Evolutionary conservation across 768 basidiomycete genomes (phyloP).

Genomic region (Suillus subaureus): DNA sequence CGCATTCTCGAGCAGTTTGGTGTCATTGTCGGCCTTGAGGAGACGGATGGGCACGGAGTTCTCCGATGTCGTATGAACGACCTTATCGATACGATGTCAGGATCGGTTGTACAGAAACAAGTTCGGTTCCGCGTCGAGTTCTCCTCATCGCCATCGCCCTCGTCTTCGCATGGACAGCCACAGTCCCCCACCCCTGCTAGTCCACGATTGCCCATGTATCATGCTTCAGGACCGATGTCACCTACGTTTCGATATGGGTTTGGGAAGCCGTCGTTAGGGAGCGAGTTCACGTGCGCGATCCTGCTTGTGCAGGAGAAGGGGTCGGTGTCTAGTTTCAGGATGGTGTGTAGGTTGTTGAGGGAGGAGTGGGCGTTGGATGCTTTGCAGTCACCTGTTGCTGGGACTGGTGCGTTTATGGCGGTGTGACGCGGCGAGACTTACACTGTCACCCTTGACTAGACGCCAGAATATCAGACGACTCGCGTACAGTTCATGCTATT

Average conservation of each 20-base stretch:
- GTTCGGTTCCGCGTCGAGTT: constrained; percentile 88
- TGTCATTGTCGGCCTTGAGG: constrained; percentile 62
- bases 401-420: constrained; percentile 39
- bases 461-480: not conserved
- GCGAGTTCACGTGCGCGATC: constrained; percentile 60
- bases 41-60: constrained; percentile 40
- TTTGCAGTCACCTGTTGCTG: constrained; percentile 29
- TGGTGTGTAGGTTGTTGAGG: constrained; percentile 70
- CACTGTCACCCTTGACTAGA: not conserved
- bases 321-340: constrained; percentile 82
- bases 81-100: constrained; percentile 39
- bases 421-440: constrained; percentile 16
- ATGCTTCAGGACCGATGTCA: constrained; percentile 28
- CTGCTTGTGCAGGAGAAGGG: constrained; percentile 90
- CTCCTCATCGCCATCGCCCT: constrained; percentile 14
- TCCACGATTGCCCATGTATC: constrained; percentile 27
- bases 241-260: constrained; percentile 27
- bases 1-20: constrained; percentile 69
- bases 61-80: constrained; percentile 59
- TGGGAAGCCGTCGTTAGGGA: constrained; percentile 28
- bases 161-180: constrained; percentile 23
- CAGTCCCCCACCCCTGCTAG: constrained; percentile 26
- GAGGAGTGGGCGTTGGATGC: constrained; percentile 62
- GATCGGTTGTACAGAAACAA: constrained; percentile 61
- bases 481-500: not conserved